Evolutionary conservation across 1,284 basidiomycete species (phyloP), one percentile per base, ranked within the genome.

Genomic region (Moesziomyces antarcticus): DNA sequence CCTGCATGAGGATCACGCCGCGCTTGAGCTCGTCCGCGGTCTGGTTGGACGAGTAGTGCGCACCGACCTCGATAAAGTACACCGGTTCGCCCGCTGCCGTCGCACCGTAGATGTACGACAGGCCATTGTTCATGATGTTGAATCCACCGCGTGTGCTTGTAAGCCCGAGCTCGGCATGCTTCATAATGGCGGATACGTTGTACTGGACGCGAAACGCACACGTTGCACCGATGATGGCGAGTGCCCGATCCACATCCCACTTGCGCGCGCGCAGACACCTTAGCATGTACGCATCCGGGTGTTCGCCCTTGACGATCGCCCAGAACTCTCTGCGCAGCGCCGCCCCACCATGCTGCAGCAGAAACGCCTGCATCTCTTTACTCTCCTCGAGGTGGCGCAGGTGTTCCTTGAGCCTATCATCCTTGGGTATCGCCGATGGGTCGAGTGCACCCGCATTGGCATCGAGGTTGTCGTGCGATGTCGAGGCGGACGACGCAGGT

Each of bases 221-320:
- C 22, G 78, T 78, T 24, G 61, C 63, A 9, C 80, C 80, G 43
- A 82, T 75, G 50, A 76, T 67, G 58, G 76, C 76, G 8, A 82
- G 50, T 5, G 80, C 79, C 27, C 73, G 59, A 30, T 75, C 68
- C n/a, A 78, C 79, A 35, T 80, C 73, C 63, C 78, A 80, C 51
- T 78, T 80, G 27, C 85, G 75, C 2, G 85, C 85, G 44, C 85
- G 81, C 10, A 85, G 55, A 63, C 85, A 85, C 33, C 85, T 78
- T 5, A 85, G 78, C 75, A 84, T 77, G 53, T 79, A 72, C 35
- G 81, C 79, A 50, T 82, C 73, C 4, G 82, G 73, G 63, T 81
- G 80, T 46, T 81, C 80, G 40, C 80, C 80, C 35, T 77, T 70
- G 53, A 79, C 74, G 21, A 81, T 80, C 22, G 71, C 72, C 80